A percentile compares a stretch with the other conserved stretches of the same genome.
These are phyloP conservation scores for Bauhinia variegata DNA, from an alignment of 306 rosid species.

Conservation along the genomic window DNA sequence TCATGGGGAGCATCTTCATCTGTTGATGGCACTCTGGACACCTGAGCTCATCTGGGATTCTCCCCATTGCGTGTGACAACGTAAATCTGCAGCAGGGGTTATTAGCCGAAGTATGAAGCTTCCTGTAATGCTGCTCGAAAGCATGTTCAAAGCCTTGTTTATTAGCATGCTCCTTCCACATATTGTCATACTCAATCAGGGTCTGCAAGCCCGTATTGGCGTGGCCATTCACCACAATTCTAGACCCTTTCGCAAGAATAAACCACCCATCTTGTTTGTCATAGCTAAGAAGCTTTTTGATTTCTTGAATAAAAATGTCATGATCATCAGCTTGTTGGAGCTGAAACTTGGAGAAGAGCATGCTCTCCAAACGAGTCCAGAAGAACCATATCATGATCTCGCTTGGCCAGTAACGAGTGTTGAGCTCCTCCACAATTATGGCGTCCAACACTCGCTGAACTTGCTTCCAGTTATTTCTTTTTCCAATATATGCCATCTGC, in stretches of 20 bases:
- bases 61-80: slow-evolving; percentile 46
- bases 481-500: slow-evolving; percentile 64
- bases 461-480: slow-evolving; percentile 55
- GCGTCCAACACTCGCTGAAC: slow-evolving; percentile 40
- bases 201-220: slow-evolving; percentile 39
- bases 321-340: slow-evolving; percentile 42
- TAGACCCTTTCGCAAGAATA: slow-evolving; percentile 51
- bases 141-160: slow-evolving; percentile 49
- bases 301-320: slow-evolving; percentile 52
- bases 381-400: slow-evolving; percentile 67
- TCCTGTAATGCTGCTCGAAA: slow-evolving; percentile 36
- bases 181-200: slow-evolving; percentile 42
- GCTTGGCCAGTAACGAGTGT: slow-evolving; percentile 53
- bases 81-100: slow-evolving; percentile 53
- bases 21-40: slow-evolving; percentile 55
- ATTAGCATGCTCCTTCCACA: slow-evolving; percentile 47
- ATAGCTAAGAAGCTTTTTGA: slow-evolving; percentile 57
- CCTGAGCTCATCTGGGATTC: slow-evolving; percentile 46
- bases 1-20: slow-evolving; percentile 61
- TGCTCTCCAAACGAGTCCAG: slow-evolving; percentile 70
- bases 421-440: slow-evolving; percentile 45
- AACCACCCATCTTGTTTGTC: slow-evolving; percentile 61
- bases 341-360: slow-evolving; percentile 66
- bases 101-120: slow-evolving; percentile 33
- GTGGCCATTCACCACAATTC: slow-evolving; percentile 51